These are phyloP conservation scores for Tripterygium wilfordii DNA, from an alignment of 177 flowering plant genomes.

Conservation along the genomic window DNA sequence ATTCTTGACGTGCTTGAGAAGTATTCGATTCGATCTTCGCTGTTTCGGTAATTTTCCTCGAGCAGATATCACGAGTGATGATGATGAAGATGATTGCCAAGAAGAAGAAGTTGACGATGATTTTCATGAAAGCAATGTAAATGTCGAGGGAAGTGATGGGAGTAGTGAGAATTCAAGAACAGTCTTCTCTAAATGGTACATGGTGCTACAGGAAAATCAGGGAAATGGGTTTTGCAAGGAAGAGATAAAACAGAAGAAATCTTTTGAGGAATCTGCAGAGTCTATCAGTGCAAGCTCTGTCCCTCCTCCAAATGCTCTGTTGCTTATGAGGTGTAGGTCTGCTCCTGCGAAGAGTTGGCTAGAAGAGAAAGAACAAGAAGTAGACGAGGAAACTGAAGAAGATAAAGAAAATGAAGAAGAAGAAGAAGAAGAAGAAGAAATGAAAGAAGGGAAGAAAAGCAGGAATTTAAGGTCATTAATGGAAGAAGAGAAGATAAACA, in stretches of 20 bases:
- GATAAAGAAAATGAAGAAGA: conserved; percentile 14
- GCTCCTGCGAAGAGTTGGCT: conserved; percentile 81
- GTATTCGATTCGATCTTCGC: conserved; percentile 57
- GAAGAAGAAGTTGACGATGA: conserved; percentile 32
- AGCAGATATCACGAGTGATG: conserved; percentile 39
- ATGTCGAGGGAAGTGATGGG: conserved; percentile 10
- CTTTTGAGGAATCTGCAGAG: conserved; percentile 10
- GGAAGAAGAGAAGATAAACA: conserved; percentile 31
- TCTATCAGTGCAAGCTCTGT: conserved; percentile 17
- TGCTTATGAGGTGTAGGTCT: conserved; percentile 89
- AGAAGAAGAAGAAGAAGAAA: conserved; percentile 19
- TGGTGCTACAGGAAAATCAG: conserved; percentile 74
- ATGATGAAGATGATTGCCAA: conserved; percentile 59
- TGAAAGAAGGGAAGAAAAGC: conserved; percentile 16
- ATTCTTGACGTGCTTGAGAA: conserved; percentile 63
- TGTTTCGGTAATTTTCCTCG: conserved; percentile 70
- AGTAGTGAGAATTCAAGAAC: conserved; percentile 28
- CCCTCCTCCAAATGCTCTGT: conserved; percentile 82
- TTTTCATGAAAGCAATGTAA: conserved; percentile 5
- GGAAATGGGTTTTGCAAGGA: conserved; percentile 9
- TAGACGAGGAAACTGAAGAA: conserved; percentile 21
- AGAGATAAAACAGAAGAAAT: conserved; percentile 10
- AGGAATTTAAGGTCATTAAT: conserved; percentile 12
- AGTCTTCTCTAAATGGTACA: conserved; percentile 80
- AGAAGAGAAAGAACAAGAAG: conserved; percentile 30